Base-by-base conservation (phyloP, 2,329 filamentous ascomycete species). In the Thielaviopsis euricoi region DNA sequence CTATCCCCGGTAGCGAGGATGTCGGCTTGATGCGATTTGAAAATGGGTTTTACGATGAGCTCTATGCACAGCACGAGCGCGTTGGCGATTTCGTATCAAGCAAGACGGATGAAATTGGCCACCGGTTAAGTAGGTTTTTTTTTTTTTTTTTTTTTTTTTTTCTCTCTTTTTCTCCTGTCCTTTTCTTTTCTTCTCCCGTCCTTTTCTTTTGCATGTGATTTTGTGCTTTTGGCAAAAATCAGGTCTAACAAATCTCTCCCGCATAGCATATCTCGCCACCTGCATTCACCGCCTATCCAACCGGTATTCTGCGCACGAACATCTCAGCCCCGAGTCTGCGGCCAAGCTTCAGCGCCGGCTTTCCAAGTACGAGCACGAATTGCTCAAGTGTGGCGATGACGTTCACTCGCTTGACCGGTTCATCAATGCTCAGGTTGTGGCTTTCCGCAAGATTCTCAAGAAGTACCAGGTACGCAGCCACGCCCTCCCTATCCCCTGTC, bases 391-490 rank as follows among this genome's bases (percentile, higher is more conserved):
- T 62, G 82, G 83, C 52, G 80, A 87, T 62, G 87, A 93, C 62
- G 81, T 88, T 57, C 77, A 80, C 57, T 79, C 80, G 4, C 74
- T 93, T 6, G 78, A 80, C 40, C 81, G 87, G 49, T 94, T 91
- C 64, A 79, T 84, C 62, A 76, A 79, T 60, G 85, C 85, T 1
- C 88, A 94, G 66, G 76, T 83, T 10, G 79, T 84, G 4, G 88
- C 85, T 3, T 90, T 94, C 64, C 79, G 81, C 58, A 94, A 94
- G 71, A 83, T 94, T 43, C 73, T 90, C 37, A 93, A 91, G 68
- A 94, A 94, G 67, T 91, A 93, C 71, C 79, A 76, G 74, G 79
- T 80, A 70, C n/a, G 71, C 58, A 21, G 15, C 48, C 21, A 52
- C n/a, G 26, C 21, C 2, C 6, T 12, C 19, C 22, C 22, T n/a